Conservation (phyloP, 306 rosid species). For the Castanea crenata region DNA sequence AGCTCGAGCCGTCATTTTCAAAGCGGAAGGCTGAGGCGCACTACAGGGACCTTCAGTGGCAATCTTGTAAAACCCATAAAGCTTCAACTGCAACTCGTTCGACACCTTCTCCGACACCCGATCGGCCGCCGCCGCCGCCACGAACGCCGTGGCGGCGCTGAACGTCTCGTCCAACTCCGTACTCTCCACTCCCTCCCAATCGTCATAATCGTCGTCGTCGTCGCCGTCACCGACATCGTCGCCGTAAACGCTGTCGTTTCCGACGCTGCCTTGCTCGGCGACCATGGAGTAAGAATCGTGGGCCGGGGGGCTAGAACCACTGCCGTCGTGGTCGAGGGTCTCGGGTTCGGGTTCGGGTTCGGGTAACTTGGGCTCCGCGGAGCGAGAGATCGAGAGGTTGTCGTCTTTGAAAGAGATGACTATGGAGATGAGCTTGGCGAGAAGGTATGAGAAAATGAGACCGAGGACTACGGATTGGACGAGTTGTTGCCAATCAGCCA, state of each 20-base stretch:
- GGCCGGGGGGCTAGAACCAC: not conserved
- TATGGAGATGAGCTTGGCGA: slow-evolving; percentile 91
- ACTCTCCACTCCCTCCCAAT: slow-evolving; percentile 98
- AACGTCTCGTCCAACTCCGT: slow-evolving; percentile 87
- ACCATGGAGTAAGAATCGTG: slow-evolving; percentile 62
- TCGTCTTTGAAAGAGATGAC: slow-evolving; percentile 88
- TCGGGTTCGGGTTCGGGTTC: not conserved
- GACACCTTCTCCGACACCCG: slow-evolving; percentile 84
- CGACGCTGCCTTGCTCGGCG: slow-evolving; percentile 90
- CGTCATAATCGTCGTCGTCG: slow-evolving; percentile 57
- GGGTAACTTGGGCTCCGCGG: not conserved
- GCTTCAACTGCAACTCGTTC: slow-evolving; percentile 69
- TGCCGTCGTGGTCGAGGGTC: not conserved
- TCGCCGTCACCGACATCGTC: slow-evolving; percentile 43
- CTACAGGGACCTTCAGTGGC: slow-evolving; percentile 98
- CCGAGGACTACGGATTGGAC: slow-evolving; percentile 77
- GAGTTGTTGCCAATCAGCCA: slow-evolving; percentile 85
- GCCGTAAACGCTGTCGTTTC: slow-evolving; percentile 50
- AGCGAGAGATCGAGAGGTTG: slow-evolving; percentile 58
- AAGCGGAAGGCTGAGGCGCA: slow-evolving; percentile 80
- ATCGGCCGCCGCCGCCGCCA: slow-evolving; percentile 88
- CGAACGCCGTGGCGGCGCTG: slow-evolving; percentile 89
- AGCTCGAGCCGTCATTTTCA: slow-evolving; percentile 94
- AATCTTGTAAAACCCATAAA: slow-evolving; percentile 87
- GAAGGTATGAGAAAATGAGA: slow-evolving; percentile 86